Evolutionary conservation across 257 asterid species (phyloP), one percentile per base, ranked within the genome.

Genomic region (Ilex aquifolium): DNA sequence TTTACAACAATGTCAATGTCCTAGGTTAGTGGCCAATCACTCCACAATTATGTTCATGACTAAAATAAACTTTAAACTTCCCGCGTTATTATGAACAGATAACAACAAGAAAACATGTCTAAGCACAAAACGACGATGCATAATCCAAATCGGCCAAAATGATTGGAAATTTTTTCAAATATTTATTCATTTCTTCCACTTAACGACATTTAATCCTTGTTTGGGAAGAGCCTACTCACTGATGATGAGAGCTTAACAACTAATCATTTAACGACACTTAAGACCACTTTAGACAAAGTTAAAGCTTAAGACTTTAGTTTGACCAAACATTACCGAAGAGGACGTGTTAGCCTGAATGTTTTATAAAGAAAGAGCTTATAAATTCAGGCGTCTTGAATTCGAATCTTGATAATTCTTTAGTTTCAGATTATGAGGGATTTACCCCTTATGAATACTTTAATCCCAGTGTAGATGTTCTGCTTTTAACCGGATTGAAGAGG

Each of bases 71-170:
- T 59, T 65, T 63, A 77, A 21, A 0, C 10, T 21, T 62, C 64
- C 50, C 44, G 58, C 59, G 66, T 30, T 44, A 65, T 31, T 60
- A 68, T 61, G 67, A 64, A 66, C 59, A 68, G 30, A 50, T 59
- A n/a, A 80, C 75, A 69, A 63, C 69, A 62, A 17, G 57, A 53
- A 66, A 50, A 55, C 48, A 58, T 51, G n/a, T 76, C 68, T 70
- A 60, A 68, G 31, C 75, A 74, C 66, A 69, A 82, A 70, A 49
- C 48, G 86, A 51, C 76, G 63, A 76, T 40, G 66, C 58, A 79
- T 71, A 74, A 80, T 84, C 85, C 87, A 87, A 88, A 74, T 2
- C 93, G 88, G 85, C 90, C 27, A 66, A 75, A 76, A 61, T n/a
- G 63, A 62, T 63, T 59, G 67, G 44, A 42, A 21, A 21, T 21